A percentile compares a stretch with the other conserved stretches of the same genome.
These are phyloP conservation scores for Aureobasidium musti DNA, from an alignment of 2,329 filamentous ascomycete genomes.

Conservation along the genomic window DNA sequence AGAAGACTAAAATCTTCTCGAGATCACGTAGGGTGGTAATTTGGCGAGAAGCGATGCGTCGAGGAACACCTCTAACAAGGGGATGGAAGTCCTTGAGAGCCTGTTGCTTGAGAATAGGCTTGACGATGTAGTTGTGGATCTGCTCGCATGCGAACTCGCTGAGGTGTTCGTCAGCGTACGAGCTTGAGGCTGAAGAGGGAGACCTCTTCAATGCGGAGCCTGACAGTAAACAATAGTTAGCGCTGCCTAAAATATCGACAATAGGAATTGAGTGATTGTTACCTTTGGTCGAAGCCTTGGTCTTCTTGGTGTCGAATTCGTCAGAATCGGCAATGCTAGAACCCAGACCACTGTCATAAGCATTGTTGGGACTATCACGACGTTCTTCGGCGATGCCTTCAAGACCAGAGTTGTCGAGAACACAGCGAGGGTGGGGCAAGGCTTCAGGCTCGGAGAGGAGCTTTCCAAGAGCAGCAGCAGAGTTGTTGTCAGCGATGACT, in stretches of 20 bases:
- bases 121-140: constrained; percentile 77
- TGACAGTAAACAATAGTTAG: constrained; percentile 27
- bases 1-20: constrained; percentile 88
- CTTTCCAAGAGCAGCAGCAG: constrained; percentile 41
- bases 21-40: constrained; percentile 91
- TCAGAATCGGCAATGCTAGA: constrained; percentile 65
- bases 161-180: constrained; percentile 60
- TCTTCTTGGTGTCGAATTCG: constrained; percentile 31
- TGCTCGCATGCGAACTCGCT: constrained; percentile 70
- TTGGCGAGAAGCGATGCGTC: constrained; percentile 77
- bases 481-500: constrained; percentile 44
- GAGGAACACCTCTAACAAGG: constrained; percentile 74
- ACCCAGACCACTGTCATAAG: constrained; percentile 85
- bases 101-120: constrained; percentile 72
- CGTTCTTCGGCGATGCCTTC: constrained; percentile 44
- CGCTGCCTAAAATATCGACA: constrained; percentile 11
- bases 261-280: constrained; percentile 30
- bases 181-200: constrained; percentile 19
- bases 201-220: constrained; percentile 17
- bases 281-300: constrained; percentile 20
- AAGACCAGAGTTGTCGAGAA: constrained; percentile 44
- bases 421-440: constrained; percentile 51
- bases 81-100: constrained; percentile 77
- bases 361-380: constrained; percentile 64
- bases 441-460: constrained; percentile 53